Base-by-base conservation (phyloP, 2,329 filamentous ascomycete genomes). In the Grosmannia clavigera region DNA sequence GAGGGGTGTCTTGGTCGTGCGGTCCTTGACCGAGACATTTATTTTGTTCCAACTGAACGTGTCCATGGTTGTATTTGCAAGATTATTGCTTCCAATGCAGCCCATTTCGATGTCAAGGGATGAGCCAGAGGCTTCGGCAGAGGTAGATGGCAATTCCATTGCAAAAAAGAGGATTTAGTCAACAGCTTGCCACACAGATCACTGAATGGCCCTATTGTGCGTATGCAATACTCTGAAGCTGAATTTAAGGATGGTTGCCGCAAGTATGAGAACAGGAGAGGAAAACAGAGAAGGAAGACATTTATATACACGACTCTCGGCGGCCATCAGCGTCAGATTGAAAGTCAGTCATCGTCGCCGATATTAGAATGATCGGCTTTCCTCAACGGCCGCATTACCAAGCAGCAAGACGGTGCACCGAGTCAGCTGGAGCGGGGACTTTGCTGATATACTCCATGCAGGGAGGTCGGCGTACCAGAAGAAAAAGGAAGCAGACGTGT, bases 21-120 rank as follows among this genome's bases (percentile, higher is more conserved):
- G 77, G 70, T 92, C 87, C 66, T 88, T 88, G 64, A 92, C 87
- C 0, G 79, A 84, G 55, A 92, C 88, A 0, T 78, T n/a, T 5
- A 46, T 9, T 6, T n/a, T n/a, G 7, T 46, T 46, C 43, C 43
- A 46, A 19, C 43, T 46, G 19, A 46, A 46, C 43, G 43, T n/a
- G 19, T 46, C 43, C 43, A 46, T 19, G 19, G 43, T 46, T 9
- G 16, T 46, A 3, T 9, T 46, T 5, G 43, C 43, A 46, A 46
- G 43, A n/a, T 19, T 46, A 6, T 16, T 46, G 16, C 43, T 46
- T 46, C 43, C 19, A n/a, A 7, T 19, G 14, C 43, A 46, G 43
- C 43, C 43, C 43, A 46, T n/a, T n/a, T 46, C 43, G 16, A 46
- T 9, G 19, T 46, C 16, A 12, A 19, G 4, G 22, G 19, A n/a